phyloP scores from a whole-genome alignment of 306 rosid species.

The Benincasa hispida region DNA sequence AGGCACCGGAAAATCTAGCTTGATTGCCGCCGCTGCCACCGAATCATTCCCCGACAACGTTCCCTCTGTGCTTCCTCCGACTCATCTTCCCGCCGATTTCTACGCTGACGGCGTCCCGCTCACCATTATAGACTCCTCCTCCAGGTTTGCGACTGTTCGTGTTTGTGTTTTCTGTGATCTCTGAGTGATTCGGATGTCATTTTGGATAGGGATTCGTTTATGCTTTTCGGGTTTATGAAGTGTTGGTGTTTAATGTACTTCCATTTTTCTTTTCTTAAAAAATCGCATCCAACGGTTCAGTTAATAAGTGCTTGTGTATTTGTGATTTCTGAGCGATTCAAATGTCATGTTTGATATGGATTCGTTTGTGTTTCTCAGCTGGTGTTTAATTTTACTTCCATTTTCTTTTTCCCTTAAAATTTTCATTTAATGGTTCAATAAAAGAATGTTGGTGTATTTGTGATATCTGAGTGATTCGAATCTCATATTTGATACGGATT shows the following conservation, averaged over 20 bases:
- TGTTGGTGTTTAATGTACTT: neutral
- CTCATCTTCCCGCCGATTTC: slow-evolving; percentile 59
- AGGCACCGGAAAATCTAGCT: slow-evolving; percentile 61
- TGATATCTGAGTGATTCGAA: neutral
- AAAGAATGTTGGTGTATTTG: neutral
- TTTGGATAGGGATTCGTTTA: neutral
- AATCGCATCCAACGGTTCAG: neutral
- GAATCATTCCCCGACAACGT: slow-evolving; percentile 51
- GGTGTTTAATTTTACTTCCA: neutral
- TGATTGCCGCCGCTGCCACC: slow-evolving; percentile 49
- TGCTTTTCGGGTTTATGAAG: neutral
- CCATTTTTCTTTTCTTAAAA: neutral
- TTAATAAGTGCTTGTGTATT: neutral
- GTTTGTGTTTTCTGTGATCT: neutral
- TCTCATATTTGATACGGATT: neutral
- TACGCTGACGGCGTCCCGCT: slow-evolving; percentile 57
- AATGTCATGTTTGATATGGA: neutral
- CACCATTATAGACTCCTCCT: slow-evolving; percentile 65
- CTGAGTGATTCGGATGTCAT: neutral
- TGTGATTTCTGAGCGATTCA: neutral
- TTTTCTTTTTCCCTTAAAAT: neutral
- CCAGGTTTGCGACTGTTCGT: slow-evolving; percentile 28
- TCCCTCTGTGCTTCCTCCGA: slow-evolving; percentile 56
- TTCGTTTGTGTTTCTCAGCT: neutral
- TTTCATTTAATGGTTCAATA: neutral